phyloP scores from a whole-genome alignment of 768 basidiomycete species.

The Auricularia sp. region DNA sequence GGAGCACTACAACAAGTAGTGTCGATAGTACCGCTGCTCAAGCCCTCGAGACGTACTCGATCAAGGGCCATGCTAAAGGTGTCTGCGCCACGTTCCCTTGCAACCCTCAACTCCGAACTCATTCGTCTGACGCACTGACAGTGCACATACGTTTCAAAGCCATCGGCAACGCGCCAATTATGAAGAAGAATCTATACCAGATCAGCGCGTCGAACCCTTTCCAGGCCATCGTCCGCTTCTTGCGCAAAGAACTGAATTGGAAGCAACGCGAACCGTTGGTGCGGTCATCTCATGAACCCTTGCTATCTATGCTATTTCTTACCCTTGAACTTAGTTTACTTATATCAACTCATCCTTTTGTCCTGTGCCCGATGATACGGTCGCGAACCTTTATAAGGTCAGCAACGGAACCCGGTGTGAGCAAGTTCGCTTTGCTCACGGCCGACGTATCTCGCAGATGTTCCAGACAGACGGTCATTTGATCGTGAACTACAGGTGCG shows the following conservation, averaged over 20 bases:
- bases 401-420: conserved; percentile 1
- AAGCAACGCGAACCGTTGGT: conserved; percentile 80
- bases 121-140: too few relatives aligned
- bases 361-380: conserved; percentile 74
- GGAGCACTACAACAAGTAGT: too few relatives aligned
- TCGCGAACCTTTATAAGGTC: conserved; percentile 69
- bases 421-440: background rate
- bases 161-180: conserved; percentile 94
- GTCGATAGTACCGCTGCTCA: too few relatives aligned
- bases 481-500: conserved; percentile 83
- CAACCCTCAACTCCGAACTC: too few relatives aligned
- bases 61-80: too few relatives aligned
- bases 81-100: too few relatives aligned
- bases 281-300: conserved; percentile 17
- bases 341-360: conserved; percentile 70
- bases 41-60: too few relatives aligned
- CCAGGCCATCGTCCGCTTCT: conserved; percentile 88
- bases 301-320: background rate
- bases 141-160: conserved; percentile 59
- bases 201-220: conserved; percentile 91
- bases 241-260: conserved; percentile 83
- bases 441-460: conserved; percentile 36
- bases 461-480: conserved; percentile 83
- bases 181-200: conserved; percentile 98
- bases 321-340: conserved; percentile 21